phyloP scores from a whole-genome alignment of 2,329 filamentous ascomycete species.

The Sarocladium kiliense region DNA sequence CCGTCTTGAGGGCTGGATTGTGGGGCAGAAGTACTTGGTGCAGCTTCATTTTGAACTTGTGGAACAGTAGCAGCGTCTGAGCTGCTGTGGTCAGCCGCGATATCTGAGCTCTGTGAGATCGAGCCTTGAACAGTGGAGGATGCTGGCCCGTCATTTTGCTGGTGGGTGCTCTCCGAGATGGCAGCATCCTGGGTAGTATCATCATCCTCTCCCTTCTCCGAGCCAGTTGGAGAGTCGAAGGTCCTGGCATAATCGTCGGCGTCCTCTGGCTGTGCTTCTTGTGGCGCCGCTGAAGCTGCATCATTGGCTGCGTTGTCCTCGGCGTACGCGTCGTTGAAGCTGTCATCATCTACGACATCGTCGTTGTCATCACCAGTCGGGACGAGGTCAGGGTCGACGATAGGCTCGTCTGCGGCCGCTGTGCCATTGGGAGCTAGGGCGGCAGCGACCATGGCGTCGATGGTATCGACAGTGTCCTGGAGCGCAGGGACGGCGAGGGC shows the following conservation, averaged over 20 bases:
- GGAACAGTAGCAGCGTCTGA: background rate
- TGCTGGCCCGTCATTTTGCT: background rate
- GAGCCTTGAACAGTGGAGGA: background rate
- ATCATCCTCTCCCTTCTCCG: conserved; percentile 29
- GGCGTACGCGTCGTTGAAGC: conserved; percentile 42
- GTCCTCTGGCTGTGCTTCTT: conserved; percentile 18
- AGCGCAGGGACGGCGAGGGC: conserved; percentile 43
- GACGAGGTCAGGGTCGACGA: conserved; percentile 27
- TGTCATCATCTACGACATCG: conserved; percentile 40
- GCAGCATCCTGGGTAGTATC: conserved; percentile 9
- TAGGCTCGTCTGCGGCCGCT: conserved; percentile 18
- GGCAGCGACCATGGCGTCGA: conserved; percentile 40
- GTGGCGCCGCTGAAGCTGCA: conserved; percentile 21
- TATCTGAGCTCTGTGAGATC: background rate
- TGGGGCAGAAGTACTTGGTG: background rate
- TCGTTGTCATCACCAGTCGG: conserved; percentile 29
- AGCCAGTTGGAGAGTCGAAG: conserved; percentile 42
- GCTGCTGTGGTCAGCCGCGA: background rate
- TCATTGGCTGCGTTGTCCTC: conserved; percentile 18
- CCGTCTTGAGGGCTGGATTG: background rate
- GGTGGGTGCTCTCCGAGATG: background rate
- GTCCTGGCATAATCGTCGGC: conserved; percentile 45
- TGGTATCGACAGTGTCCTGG: conserved; percentile 46
- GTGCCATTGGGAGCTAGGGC: conserved; percentile 24
- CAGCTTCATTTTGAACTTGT: background rate